Conservation (phyloP, 2,329 filamentous ascomycete species). For the Beauveria sp. region DNA sequence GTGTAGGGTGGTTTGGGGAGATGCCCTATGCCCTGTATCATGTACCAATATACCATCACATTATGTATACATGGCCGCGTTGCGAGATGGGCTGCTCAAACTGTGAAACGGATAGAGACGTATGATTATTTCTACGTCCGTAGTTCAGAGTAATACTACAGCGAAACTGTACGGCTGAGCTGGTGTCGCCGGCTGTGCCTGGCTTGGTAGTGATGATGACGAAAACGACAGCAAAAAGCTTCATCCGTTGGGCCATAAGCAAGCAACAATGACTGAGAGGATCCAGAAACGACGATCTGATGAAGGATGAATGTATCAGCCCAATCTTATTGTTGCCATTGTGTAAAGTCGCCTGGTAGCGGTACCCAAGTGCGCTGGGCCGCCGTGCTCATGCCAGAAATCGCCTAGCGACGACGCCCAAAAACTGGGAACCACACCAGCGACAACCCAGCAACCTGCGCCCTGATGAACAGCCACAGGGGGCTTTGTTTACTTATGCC, state of each 20-base stretch:
- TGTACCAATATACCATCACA: constrained; percentile 13
- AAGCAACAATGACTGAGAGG: no score
- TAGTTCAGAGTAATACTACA: neutral
- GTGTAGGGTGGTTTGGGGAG: constrained; percentile 22
- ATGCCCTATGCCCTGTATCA: constrained; percentile 5
- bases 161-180: neutral
- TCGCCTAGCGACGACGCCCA: neutral
- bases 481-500: constrained; percentile 10
- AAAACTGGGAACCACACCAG: neutral
- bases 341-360: neutral
- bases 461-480: neutral
- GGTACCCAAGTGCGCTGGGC: neutral
- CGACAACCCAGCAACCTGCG: constrained; percentile 9
- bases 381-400: neutral
- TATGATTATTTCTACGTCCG: neutral
- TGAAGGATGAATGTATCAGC: no score
- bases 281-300: no score
- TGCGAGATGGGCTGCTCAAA: neutral
- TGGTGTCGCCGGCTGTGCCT: neutral
- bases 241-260: neutral
- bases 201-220: neutral
- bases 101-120: neutral
- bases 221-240: neutral
- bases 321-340: no score
- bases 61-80: neutral